Conservation (phyloP, 2,329 filamentous ascomycete genomes). For the Epichloe baconii region DNA sequence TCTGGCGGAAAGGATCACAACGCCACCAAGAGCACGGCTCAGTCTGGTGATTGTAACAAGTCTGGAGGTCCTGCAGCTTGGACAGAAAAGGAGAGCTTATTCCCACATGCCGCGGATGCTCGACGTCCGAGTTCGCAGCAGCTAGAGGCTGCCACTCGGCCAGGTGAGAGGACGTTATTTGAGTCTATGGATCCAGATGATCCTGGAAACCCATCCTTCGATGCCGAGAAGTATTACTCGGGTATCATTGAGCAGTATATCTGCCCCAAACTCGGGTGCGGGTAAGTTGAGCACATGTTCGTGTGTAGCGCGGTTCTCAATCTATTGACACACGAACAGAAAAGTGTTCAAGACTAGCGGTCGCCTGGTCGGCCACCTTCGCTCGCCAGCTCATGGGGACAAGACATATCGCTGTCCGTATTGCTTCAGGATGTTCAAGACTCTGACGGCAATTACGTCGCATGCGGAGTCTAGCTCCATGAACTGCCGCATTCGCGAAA, state of each 20-base stretch:
- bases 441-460: slow-evolving; percentile 28
- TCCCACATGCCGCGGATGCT: slow-evolving; percentile 8
- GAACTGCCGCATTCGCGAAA: slow-evolving; percentile 30
- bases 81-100: not conserved
- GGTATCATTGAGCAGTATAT: slow-evolving; percentile 29
- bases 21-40: not conserved
- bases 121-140: slow-evolving; percentile 11
- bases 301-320: not conserved
- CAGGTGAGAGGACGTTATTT: slow-evolving; percentile 5
- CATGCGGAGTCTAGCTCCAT: slow-evolving; percentile 33
- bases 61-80: not conserved
- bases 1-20: not conserved
- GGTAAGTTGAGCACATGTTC: slow-evolving; percentile 22
- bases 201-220: slow-evolving; percentile 34
- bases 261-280: slow-evolving; percentile 41
- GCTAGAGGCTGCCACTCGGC: slow-evolving; percentile 6
- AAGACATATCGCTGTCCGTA: slow-evolving; percentile 27
- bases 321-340: slow-evolving; percentile 13
- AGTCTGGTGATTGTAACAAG: not conserved
- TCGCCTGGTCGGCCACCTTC: slow-evolving; percentile 30
- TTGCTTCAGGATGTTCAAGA: slow-evolving; percentile 29
- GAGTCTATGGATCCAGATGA: slow-evolving; percentile 22
- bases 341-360: slow-evolving; percentile 24
- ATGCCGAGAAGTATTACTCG: slow-evolving; percentile 33
- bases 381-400: slow-evolving; percentile 26